Base-by-base conservation (phyloP, 2,329 filamentous ascomycete genomes). In the Fusarium sp. region DNA sequence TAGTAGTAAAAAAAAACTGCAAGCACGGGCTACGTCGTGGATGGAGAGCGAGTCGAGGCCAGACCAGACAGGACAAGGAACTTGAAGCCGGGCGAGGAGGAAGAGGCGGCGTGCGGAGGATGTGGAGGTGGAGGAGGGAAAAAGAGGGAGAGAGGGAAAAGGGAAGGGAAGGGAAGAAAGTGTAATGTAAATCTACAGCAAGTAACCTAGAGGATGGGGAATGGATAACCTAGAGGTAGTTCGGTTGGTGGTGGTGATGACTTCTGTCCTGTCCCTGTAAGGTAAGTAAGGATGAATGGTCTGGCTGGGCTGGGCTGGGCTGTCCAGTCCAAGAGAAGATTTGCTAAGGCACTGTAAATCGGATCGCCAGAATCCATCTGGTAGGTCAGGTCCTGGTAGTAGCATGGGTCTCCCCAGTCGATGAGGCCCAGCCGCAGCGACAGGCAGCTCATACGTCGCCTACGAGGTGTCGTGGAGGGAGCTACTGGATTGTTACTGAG, bases 161-260 rank as follows among this genome's bases (percentile, higher is more conserved):
- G 59, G 57, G 38, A 52, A 36, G 30, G 39, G 47, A 51, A 42
- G 26, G 39, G 41, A 52, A 44, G 28, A 44, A 62, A 69, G 50
- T 28, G 50, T 32, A 62, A 62, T 39, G 39, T 63, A 62, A 61
- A 70, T 70, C 56, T 58, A 58, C 24, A 58, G 32, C 44, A 58
- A 47, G 55, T 58, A 50, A 50, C 55, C 55, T 48, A 65, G 47
- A 70, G 55, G 66, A 70, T 66, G 59, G 67, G 59, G 62, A 30
- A 64, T 44, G 59, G 41, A 67, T 68, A 70, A 70, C 67, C 67
- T 47, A 70, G 63, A 70, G 66, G 47, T 68, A 48, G 44, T 56
- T 58, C 44, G 39, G 73, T 78, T 70, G 74, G 73, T 78, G 73
- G 76, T 79, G 73, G 75, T 79, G 77, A 77, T 78, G 78, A 71